Evolutionary conservation across 352 stramenopile species (phyloP), one percentile per base, ranked within the genome.

Genomic region (Phytopythium aichiense): DNA sequence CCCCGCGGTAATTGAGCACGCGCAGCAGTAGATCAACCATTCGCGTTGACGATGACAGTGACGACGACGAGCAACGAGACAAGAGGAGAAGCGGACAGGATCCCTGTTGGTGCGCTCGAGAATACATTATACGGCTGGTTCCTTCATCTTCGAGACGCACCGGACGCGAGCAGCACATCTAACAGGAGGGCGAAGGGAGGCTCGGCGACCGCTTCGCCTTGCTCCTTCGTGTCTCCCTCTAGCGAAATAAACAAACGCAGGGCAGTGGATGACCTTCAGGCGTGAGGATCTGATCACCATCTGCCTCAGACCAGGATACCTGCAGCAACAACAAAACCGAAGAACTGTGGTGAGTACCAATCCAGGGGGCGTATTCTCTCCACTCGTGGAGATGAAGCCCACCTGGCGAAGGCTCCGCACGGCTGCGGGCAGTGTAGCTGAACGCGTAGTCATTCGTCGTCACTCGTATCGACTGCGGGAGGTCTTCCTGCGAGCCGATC

Each of bases 121-220:
- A n/a, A 55, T 55, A 55, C 40, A 40, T 55, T 55, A 55, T 40
- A 55, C 28, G 7, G 7, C 9, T 15, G 49, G 18, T 54, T 30
- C 22, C 45, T 31, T 52, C 23, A 33, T 33, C 45, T 30, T 52
- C 22, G n/a, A 52, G 23, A 31, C 23, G 45, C 45, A 13, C 22
- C n/a, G 22, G 45, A 31, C 45, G 23, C 45, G 31, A 20, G 12
- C 45, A 31, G 23, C n/a, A 28, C n/a, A 33, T 13, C n/a, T 7
- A 49, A 6, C 2, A 16, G 42, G 16, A 23, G 42, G 16, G 42
- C 42, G 42, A 8, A 8, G 18, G 25, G 42, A 12, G 45, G 12
- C 20, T 51, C 20, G 20, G 20, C 45, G 45, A 51, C 23, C 15
- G 38, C 38, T 6, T 16, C 15, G 38, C 11, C 38, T 45, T 45